Evolutionary conservation across 2,329 filamentous ascomycete species (phyloP).

Genomic region (Dactylonectria estremocensis): DNA sequence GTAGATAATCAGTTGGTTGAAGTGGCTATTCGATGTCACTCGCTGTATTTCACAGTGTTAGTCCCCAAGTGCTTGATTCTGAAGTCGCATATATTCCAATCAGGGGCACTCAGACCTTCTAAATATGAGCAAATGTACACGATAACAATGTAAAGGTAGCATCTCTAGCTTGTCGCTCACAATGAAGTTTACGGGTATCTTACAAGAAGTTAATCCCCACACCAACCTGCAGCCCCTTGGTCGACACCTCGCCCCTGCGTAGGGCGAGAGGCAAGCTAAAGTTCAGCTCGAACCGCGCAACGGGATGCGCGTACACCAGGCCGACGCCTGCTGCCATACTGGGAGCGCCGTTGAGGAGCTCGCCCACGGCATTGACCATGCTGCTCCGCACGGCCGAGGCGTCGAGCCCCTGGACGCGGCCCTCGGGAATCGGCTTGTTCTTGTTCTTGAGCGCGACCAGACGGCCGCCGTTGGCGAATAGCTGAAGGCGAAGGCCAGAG

Average conservation of each 20-base stretch:
- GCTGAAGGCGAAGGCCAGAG: slow-evolving; percentile 87
- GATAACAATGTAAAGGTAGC: slow-evolving; percentile 19
- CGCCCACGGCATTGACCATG: slow-evolving; percentile 74
- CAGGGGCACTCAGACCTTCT: background rate
- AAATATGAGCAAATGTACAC: background rate
- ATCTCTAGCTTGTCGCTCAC: slow-evolving; percentile 30
- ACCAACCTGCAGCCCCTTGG: slow-evolving; percentile 95
- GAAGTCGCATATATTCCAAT: background rate
- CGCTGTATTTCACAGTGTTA: background rate
- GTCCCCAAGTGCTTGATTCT: background rate
- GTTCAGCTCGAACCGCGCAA: slow-evolving; percentile 95
- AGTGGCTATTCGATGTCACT: background rate
- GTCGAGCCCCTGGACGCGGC: slow-evolving; percentile 52
- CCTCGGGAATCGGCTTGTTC: slow-evolving; percentile 62
- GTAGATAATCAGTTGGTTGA: background rate
- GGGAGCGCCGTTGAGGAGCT: slow-evolving; percentile 82
- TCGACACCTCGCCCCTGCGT: slow-evolving; percentile 85
- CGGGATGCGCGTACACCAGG: slow-evolving; percentile 93
- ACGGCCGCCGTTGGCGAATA: slow-evolving; percentile 92
- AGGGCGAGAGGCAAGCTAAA: slow-evolving; percentile 90
- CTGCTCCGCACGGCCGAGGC: slow-evolving; percentile 65
- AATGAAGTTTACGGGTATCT: slow-evolving; percentile 16
- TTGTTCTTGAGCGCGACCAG: slow-evolving; percentile 81
- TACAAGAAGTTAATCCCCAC: slow-evolving; percentile 97
- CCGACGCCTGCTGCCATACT: slow-evolving; percentile 91